A percentile compares a stretch with the other conserved stretches of the same genome.
Conservation (phyloP, 1,139 yeast genomes). For the Lodderomyces pseudojiufengensis region DNA sequence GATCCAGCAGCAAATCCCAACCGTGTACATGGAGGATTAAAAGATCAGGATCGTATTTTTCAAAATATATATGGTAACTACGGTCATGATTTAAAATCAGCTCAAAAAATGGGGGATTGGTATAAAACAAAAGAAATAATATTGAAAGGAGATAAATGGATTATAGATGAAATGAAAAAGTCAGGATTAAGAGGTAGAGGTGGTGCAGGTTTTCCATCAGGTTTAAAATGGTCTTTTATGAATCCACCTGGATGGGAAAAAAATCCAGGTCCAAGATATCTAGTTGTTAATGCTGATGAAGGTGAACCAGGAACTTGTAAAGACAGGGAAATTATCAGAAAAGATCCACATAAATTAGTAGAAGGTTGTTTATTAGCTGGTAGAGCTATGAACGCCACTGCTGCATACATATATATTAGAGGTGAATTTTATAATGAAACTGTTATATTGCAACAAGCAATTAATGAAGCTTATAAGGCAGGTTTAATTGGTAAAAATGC, state of each 20-base stretch:
- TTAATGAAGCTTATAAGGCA: slow-evolving; percentile 78
- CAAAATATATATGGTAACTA: slow-evolving; percentile 75
- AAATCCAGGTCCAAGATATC: slow-evolving; percentile 77
- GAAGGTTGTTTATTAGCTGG: slow-evolving; percentile 88
- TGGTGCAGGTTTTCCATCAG: slow-evolving; percentile 91
- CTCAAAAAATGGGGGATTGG: slow-evolving; percentile 85
- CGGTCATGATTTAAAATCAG: slow-evolving; percentile 70
- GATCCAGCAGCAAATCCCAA: slow-evolving; percentile 51
- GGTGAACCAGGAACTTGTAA: slow-evolving; percentile 94
- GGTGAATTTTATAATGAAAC: slow-evolving; percentile 87
- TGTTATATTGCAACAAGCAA: slow-evolving; percentile 65
- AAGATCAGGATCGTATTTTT: slow-evolving; percentile 81
- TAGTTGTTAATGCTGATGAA: slow-evolving; percentile 88
- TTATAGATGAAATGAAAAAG: slow-evolving; percentile 78
- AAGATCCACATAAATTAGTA: slow-evolving; percentile 84
- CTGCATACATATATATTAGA: slow-evolving; percentile 84
- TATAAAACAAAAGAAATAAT: slow-evolving; percentile 82
- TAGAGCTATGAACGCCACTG: slow-evolving; percentile 89
- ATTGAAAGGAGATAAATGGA: slow-evolving; percentile 82
- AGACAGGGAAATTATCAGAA: slow-evolving; percentile 84
- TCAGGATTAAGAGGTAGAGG: slow-evolving; percentile 89
- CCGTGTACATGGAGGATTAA: slow-evolving; percentile 68
- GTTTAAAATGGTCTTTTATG: slow-evolving; percentile 89
- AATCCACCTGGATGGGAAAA: slow-evolving; percentile 95
- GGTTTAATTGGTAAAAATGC: slow-evolving; percentile 81